Evolutionary conservation across 2,329 filamentous ascomycete genomes (phyloP).

Genomic region (Fusarium sp.): DNA sequence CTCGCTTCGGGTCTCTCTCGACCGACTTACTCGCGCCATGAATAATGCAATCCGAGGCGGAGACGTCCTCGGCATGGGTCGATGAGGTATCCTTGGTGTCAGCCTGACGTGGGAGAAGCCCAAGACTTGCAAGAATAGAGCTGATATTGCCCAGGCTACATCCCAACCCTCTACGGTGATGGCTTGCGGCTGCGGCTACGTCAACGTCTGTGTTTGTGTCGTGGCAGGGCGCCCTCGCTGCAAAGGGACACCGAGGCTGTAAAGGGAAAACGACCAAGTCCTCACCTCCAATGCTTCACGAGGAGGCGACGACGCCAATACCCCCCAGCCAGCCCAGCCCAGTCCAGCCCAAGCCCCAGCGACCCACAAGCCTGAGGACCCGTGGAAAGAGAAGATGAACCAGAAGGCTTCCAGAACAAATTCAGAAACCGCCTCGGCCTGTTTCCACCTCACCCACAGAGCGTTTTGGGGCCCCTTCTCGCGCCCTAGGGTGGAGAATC

Average conservation of each 20-base stretch:
- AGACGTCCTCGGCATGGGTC: conserved; percentile 4
- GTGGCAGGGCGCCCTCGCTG: conserved; percentile 29
- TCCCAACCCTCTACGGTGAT: not conserved
- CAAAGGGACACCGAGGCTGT: conserved; percentile 13
- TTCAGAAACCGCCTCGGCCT: conserved; percentile 22
- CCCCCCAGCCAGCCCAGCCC: not conserved
- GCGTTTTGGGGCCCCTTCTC: conserved; percentile 2
- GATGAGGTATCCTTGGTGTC: not conserved
- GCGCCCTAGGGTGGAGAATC: conserved; percentile 16
- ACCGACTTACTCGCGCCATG: conserved; percentile 7
- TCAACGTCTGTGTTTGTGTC: conserved; percentile 25
- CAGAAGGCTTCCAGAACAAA: conserved; percentile 45
- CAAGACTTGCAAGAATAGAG: conserved; percentile 22
- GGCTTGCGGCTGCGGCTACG: not conserved
- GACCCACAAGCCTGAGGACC: conserved; percentile 14
- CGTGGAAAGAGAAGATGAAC: conserved; percentile 12
- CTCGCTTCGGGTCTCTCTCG: conserved; percentile 15
- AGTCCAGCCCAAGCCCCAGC: conserved; percentile 3
- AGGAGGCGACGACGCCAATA: not conserved
- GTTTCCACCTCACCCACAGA: conserved; percentile 21
- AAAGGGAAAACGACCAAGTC: not conserved
- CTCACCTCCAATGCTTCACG: conserved; percentile 17
- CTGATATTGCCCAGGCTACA: conserved; percentile 14
- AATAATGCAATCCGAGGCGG: conserved; percentile 2
- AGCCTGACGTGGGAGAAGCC: conserved; percentile 17